Evolutionary conservation across 352 stramenopile genomes (phyloP).

Genomic region (Phytophthora palmivora): DNA sequence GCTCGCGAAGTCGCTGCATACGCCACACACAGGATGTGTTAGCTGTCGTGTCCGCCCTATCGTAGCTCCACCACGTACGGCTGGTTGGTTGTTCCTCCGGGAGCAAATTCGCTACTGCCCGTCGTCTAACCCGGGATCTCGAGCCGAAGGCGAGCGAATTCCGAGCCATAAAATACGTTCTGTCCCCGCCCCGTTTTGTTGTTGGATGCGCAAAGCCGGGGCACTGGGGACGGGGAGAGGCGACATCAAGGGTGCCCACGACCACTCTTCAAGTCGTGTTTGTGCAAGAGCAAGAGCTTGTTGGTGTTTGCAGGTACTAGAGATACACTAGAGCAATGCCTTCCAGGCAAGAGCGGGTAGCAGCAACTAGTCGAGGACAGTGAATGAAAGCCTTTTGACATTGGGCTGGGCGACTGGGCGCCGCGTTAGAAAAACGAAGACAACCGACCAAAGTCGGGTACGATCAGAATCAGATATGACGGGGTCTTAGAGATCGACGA

Average conservation of each 20-base stretch:
- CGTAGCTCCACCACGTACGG: no score
- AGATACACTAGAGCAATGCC: no score
- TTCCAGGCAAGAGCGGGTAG: no score
- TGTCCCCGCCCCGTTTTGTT: slow-evolving; percentile 1
- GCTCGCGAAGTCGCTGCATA: slow-evolving; percentile 24
- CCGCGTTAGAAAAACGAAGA: slow-evolving; percentile 18
- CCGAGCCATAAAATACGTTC: not conserved
- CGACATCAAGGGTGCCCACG: not conserved
- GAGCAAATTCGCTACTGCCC: slow-evolving; percentile 41
- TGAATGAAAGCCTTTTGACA: not conserved
- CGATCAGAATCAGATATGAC: slow-evolving; percentile 3
- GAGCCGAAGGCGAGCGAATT: slow-evolving; percentile 34
- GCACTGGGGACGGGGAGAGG: slow-evolving; percentile 7
- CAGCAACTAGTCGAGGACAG: no score
- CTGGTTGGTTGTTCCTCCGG: slow-evolving; percentile 43
- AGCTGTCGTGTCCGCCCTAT: not conserved
- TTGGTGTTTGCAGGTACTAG: no score
- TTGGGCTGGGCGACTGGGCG: slow-evolving; percentile 15
- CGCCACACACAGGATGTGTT: slow-evolving; percentile 5
- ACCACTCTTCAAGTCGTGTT: no score
- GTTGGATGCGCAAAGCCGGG: not conserved
- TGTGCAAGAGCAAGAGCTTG: no score
- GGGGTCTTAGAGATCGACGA: no score
- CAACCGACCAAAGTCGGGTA: slow-evolving; percentile 33
- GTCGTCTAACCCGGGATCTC: not conserved